Conservation (phyloP, 225 moss, liverwort and hornwort genomes). For the Pseudoscleropodium purum region DNA sequence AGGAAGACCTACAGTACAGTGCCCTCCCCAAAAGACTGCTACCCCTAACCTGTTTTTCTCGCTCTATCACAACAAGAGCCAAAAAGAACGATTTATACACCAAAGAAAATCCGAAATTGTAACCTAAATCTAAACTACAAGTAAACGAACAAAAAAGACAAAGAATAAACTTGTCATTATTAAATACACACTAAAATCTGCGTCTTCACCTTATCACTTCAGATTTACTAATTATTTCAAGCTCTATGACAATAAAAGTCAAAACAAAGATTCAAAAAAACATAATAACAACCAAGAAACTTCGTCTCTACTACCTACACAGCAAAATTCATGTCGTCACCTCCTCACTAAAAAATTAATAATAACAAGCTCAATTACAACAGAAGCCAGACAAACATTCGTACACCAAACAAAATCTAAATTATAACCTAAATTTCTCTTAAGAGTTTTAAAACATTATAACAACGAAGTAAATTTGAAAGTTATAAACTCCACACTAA, state of each 20-base stretch:
- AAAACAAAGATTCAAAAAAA: background rate
- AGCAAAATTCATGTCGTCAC: background rate
- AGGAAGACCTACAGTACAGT: background rate
- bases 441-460: background rate
- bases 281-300: background rate
- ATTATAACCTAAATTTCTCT: background rate
- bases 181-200: background rate
- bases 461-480: too few species aligned
- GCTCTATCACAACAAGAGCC: background rate
- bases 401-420: background rate
- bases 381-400: background rate
- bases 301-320: background rate
- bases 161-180: background rate
- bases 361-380: background rate
- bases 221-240: background rate
- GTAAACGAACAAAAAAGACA: background rate
- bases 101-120: background rate
- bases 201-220: background rate
- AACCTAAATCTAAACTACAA: background rate
- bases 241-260: background rate
- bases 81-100: background rate
- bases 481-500: background rate
- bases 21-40: background rate
- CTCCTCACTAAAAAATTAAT: background rate
- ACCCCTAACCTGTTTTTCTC: background rate